Evolutionary conservation across 768 basidiomycete species (phyloP).

Genomic region (Boletus patriciae): DNA sequence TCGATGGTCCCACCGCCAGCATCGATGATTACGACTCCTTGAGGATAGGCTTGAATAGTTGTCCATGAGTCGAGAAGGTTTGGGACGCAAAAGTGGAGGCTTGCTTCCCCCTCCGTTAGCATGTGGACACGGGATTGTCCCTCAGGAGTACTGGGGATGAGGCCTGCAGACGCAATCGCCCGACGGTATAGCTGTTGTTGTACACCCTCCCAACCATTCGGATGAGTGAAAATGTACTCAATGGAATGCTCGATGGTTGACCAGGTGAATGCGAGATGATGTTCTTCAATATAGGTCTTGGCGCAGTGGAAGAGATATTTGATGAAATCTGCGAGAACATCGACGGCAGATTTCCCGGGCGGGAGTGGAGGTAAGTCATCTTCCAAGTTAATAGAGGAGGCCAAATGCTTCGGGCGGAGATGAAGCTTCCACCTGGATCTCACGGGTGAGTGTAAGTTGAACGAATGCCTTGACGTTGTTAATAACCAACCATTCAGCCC

Average conservation of each 20-base stretch:
- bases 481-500: conserved; percentile 19
- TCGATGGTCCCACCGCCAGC: conserved; percentile 28
- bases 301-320: conserved; percentile 5
- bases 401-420: conserved; percentile 16
- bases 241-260: conserved; percentile 13
- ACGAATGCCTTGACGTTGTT: not conserved
- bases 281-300: conserved; percentile 13
- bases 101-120: conserved; percentile 16
- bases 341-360: not conserved
- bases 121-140: too few species aligned
- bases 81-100: conserved; percentile 38
- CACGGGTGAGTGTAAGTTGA: not conserved
- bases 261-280: conserved; percentile 20
- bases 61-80: conserved; percentile 27
- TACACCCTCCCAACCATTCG: conserved; percentile 36
- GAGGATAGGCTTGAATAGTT: conserved; percentile 2
- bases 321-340: not conserved
- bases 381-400: conserved; percentile 19
- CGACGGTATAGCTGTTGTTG: too few species aligned
- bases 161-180: too few species aligned
- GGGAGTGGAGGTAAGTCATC: conserved; percentile 34
- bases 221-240: conserved; percentile 27
- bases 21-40: conserved; percentile 35
- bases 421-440: conserved; percentile 27
- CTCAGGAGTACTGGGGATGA: too few species aligned